phyloP scores from a whole-genome alignment of 306 rosid genomes.

The Rosa multiflora region DNA sequence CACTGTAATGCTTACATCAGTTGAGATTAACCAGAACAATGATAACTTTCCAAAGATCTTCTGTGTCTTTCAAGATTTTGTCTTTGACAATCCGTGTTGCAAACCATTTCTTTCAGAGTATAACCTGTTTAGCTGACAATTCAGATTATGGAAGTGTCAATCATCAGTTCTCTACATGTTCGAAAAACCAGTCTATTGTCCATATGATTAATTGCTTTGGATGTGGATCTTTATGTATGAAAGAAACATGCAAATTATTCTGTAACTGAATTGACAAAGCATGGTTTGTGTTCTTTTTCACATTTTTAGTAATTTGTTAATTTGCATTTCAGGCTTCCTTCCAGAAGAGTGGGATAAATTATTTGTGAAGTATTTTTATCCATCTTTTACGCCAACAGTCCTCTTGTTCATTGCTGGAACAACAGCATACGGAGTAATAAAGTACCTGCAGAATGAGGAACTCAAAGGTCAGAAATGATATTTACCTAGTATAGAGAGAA shows the following conservation, averaged over 20 bases:
- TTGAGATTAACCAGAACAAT: background rate
- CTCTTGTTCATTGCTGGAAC: conserved; percentile 74
- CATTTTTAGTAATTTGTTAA: background rate
- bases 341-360: conserved; percentile 89
- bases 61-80: background rate
- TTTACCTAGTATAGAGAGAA: conserved; percentile 16
- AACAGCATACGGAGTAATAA: conserved; percentile 68
- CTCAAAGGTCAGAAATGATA: conserved; percentile 53
- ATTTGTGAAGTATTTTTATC: conserved; percentile 74
- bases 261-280: background rate
- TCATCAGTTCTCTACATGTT: background rate
- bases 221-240: background rate
- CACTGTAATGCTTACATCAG: background rate
- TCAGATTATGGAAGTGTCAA: background rate
- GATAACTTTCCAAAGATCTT: background rate
- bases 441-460: conserved; percentile 80
- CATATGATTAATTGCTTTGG: background rate
- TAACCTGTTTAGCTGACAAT: background rate
- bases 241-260: background rate
- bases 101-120: background rate
- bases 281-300: background rate
- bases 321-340: conserved; percentile 61
- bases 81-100: background rate
- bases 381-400: conserved; percentile 86
- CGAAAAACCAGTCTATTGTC: background rate